A percentile compares a stretch with the other conserved stretches of the same genome.
phyloP scores from a whole-genome alignment of 306 rosid genomes.

The Acacia melanoxylon region DNA sequence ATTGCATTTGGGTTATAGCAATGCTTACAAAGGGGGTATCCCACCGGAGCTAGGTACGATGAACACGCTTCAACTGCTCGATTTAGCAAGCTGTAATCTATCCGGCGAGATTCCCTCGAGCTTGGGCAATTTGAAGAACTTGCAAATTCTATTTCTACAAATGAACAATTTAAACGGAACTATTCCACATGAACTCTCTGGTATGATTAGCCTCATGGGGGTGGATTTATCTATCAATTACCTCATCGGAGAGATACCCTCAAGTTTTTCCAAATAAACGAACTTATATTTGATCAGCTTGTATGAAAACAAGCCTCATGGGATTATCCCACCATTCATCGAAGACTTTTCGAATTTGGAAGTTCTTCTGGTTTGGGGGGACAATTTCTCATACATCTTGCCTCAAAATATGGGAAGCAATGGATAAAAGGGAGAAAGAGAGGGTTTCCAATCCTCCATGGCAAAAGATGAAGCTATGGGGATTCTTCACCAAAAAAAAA shows the following conservation, averaged over 20 bases:
- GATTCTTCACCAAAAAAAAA: no score
- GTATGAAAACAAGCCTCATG: conserved; percentile 57
- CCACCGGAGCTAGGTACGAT: no score
- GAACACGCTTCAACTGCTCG: no score
- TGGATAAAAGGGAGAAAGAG: no score
- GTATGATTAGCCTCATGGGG: conserved; percentile 46
- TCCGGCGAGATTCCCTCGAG: conserved; percentile 66
- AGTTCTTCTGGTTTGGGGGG: conserved; percentile 72
- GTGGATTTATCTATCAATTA: conserved; percentile 70
- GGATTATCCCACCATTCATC: conserved; percentile 53
- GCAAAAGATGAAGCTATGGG: no score
- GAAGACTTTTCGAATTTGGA: conserved; percentile 67
- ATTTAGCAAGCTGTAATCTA: no score
- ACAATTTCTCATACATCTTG: conserved; percentile 65
- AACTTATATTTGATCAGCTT: conserved; percentile 63
- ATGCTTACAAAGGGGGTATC: no score
- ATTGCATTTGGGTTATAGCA: conserved; percentile 57
- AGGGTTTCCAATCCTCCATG: no score
- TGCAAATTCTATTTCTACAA: conserved; percentile 57
- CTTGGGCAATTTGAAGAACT: conserved; percentile 44
- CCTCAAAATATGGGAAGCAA: conserved; percentile 69
- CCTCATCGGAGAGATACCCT: conserved; percentile 73
- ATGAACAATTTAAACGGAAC: conserved; percentile 63
- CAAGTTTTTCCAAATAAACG: conserved; percentile 42
- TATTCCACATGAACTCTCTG: conserved; percentile 68